A percentile compares a stretch with the other conserved stretches of the same genome.
Evolutionary conservation across 2,329 filamentous ascomycete species (phyloP).

Genomic region (Colletotrichum musicola): DNA sequence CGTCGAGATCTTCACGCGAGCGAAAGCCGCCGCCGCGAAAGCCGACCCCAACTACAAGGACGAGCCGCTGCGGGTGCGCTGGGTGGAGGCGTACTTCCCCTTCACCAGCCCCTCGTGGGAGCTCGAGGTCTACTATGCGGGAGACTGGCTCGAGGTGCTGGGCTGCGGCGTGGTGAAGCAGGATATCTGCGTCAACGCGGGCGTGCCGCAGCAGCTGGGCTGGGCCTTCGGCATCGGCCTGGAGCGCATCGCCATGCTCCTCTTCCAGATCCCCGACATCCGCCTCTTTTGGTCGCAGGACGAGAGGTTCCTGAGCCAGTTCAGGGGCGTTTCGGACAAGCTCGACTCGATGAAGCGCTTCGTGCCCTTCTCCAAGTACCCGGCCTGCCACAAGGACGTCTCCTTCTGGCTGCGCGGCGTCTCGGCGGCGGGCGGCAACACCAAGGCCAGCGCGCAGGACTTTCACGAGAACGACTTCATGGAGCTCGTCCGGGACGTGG

Average conservation of each 20-base stretch:
- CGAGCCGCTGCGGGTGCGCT: conserved; percentile 86
- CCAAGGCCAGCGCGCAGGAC: conserved; percentile 54
- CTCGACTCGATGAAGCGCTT: conserved; percentile 71
- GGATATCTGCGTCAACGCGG: conserved; percentile 81
- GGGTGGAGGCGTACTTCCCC: conserved; percentile 98
- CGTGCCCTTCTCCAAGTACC: conserved; percentile 90
- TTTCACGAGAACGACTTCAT: conserved; percentile 98
- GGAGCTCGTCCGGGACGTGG: conserved; percentile 89
- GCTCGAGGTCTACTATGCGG: conserved; percentile 93
- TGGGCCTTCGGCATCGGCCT: conserved; percentile 98
- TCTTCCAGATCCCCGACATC: conserved; percentile 97
- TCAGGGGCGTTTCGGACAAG: conserved; percentile 71
- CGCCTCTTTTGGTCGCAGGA: conserved; percentile 96
- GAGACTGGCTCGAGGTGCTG: conserved; percentile 95
- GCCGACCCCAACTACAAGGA: conserved; percentile 63
- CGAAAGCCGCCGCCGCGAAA: conserved; percentile 73
- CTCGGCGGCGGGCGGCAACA: conserved; percentile 61
- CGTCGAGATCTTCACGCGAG: conserved; percentile 86
- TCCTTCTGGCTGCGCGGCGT: conserved; percentile 84
- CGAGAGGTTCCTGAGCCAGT: conserved; percentile 87
- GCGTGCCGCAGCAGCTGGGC: conserved; percentile 79
- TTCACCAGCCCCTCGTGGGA: conserved; percentile 98
- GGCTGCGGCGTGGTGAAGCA: conserved; percentile 94
- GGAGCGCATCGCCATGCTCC: conserved; percentile 95
- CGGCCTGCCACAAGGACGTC: conserved; percentile 90